phyloP scores from a whole-genome alignment of 1,139 yeast species.

The Fermentozyma sake region DNA sequence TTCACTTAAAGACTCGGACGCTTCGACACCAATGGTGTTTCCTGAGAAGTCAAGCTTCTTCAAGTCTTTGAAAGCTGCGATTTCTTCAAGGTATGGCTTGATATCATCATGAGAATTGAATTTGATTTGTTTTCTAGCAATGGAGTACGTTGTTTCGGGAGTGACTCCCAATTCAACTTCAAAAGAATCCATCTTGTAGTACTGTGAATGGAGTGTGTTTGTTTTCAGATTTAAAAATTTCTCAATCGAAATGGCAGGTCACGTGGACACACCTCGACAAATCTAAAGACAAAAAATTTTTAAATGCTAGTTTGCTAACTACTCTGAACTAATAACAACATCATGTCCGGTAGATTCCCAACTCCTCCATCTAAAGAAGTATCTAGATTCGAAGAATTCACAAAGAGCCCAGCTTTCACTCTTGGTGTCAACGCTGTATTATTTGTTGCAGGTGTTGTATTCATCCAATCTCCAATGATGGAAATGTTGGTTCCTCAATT shows the following conservation, averaged over 20 bases:
- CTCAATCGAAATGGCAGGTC: no score
- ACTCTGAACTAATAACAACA: not conserved
- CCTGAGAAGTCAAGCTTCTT: constrained; percentile 79
- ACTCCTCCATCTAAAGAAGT: constrained; percentile 13
- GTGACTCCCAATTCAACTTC: constrained; percentile 27
- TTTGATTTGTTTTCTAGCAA: constrained; percentile 75
- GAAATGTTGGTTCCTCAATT: constrained; percentile 78
- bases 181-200: constrained; percentile 24
- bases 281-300: constrained; percentile 3
- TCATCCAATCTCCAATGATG: constrained; percentile 75
- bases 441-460: constrained; percentile 68
- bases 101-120: constrained; percentile 73
- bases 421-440: constrained; percentile 58
- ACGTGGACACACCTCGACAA: not conserved
- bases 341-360: constrained; percentile 16
- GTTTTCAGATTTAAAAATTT: no score
- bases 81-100: constrained; percentile 54
- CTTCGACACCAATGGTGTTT: constrained; percentile 90
- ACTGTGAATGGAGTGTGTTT: not conserved
- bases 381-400: constrained; percentile 48
- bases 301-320: constrained; percentile 1
- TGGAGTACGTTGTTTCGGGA: constrained; percentile 41
- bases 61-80: constrained; percentile 35
- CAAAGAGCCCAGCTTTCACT: constrained; percentile 60
- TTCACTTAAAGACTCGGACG: constrained; percentile 68